Percentiles rank a stretch among this genome's conserved stretches.
phyloP scores from a whole-genome alignment of 1,139 yeast genomes.

The Meyerozyma carpophila region DNA sequence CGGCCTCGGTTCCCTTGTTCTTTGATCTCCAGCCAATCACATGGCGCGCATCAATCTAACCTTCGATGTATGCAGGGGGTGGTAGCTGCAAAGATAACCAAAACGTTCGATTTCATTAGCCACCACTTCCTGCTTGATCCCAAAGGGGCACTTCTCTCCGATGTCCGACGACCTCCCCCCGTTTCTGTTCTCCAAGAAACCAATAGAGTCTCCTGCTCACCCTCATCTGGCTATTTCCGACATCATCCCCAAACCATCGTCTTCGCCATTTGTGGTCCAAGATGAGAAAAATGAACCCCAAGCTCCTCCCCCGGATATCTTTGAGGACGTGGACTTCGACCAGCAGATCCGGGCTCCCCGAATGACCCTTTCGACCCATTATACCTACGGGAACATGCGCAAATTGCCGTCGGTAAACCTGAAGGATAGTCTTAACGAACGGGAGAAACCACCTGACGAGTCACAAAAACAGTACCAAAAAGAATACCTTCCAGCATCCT shows the following conservation, averaged over 20 bases:
- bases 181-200: conserved; percentile 36
- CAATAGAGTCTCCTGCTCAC: conserved; percentile 19
- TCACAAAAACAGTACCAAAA: conserved; percentile 2
- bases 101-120: neutral
- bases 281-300: conserved; percentile 3
- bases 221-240: conserved; percentile 28
- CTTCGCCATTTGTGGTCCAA: conserved; percentile 1
- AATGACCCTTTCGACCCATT: conserved; percentile 26
- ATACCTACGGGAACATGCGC: conserved; percentile 15
- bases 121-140: neutral
- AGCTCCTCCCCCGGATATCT: conserved; percentile 6
- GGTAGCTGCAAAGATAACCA: conserved; percentile 1
- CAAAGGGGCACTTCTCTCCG: neutral
- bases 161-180: conserved; percentile 19
- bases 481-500: conserved; percentile 35
- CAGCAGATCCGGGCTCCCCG: conserved; percentile 44
- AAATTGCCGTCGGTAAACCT: neutral
- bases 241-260: conserved; percentile 17
- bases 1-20: neutral
- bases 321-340: conserved; percentile 32
- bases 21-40: conserved; percentile 1
- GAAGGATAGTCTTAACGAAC: neutral
- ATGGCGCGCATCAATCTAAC: neutral
- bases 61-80: neutral
- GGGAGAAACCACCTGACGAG: neutral